These are phyloP conservation scores for Metschnikowia orientalis DNA, from an alignment of 805 yeast species.

Conservation along the genomic window DNA sequence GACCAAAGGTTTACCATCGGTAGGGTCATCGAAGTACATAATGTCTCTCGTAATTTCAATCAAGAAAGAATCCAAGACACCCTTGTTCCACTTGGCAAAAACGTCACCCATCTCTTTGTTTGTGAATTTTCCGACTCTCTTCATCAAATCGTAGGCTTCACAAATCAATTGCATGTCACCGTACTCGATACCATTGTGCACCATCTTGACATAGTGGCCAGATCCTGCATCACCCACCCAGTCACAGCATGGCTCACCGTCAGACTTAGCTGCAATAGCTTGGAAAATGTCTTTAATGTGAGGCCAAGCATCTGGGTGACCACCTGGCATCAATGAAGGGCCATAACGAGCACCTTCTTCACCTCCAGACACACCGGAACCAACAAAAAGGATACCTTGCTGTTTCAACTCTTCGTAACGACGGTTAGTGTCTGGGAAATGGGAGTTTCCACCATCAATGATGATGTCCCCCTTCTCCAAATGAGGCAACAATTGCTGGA, in stretches of 20 bases:
- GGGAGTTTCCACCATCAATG: slow-evolving; percentile 99
- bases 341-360: slow-evolving; percentile 99
- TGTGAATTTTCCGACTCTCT: slow-evolving; percentile 86
- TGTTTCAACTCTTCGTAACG: slow-evolving; percentile 83
- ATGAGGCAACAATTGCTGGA: slow-evolving; percentile 80
- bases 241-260: slow-evolving; percentile 99
- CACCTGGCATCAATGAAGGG: slow-evolving; percentile 99
- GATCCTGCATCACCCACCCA: slow-evolving; percentile 99
- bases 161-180: slow-evolving; percentile 99
- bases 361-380: slow-evolving; percentile 99
- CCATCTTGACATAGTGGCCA: slow-evolving; percentile 99
- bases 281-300: slow-evolving; percentile 96
- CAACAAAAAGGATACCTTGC: slow-evolving; percentile 89
- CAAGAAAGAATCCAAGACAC: slow-evolving; percentile 95
- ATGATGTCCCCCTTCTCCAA: slow-evolving; percentile 96
- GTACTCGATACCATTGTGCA: slow-evolving; percentile 98
- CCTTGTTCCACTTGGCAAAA: slow-evolving; percentile 90
- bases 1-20: slow-evolving; percentile 86
- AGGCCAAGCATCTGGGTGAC: slow-evolving; percentile 97
- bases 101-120: slow-evolving; percentile 93
- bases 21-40: slow-evolving; percentile 76
- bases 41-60: slow-evolving; percentile 96
- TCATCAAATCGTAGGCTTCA: slow-evolving; percentile 95
- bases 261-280: slow-evolving; percentile 90
- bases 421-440: slow-evolving; percentile 98